Conservation (phyloP, 345 rosid genomes). For the Eucalyptus sp. region DNA sequence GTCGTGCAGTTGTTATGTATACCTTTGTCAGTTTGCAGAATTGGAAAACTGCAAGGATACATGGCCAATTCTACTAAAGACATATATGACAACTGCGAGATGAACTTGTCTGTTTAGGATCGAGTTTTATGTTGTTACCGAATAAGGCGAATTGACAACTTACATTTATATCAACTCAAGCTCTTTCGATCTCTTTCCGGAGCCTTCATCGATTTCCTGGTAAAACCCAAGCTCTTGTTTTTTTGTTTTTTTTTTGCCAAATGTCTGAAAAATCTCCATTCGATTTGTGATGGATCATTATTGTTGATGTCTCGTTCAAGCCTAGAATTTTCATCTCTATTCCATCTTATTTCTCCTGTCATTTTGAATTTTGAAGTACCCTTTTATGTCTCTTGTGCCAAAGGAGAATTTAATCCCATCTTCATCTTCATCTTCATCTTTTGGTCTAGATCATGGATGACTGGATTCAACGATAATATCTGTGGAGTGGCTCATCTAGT, state of each 20-base stretch:
- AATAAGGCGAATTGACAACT: background rate
- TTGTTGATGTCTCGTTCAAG: background rate
- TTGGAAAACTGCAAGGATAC: background rate
- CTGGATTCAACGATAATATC: background rate
- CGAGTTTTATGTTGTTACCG: background rate
- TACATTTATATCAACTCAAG: background rate
- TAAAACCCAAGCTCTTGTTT: background rate
- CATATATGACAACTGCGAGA: background rate
- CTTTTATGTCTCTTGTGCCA: background rate
- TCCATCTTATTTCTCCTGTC: background rate
- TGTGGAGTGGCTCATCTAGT: background rate
- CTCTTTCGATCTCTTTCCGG: background rate
- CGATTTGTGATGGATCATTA: background rate
- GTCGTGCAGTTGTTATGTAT: background rate
- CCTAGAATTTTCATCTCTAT: background rate
- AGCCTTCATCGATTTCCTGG: background rate
- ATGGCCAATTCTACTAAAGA: background rate
- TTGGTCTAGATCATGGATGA: background rate
- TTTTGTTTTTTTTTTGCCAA: rapidly evolving
- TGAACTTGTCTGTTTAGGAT: background rate
- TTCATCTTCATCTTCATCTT: background rate
- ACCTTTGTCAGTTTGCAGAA: background rate
- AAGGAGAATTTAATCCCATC: background rate
- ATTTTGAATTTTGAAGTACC: background rate
- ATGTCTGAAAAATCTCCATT: background rate